These are phyloP conservation scores for Mycena galericulata DNA, from an alignment of 768 basidiomycete species.

Conservation along the genomic window DNA sequence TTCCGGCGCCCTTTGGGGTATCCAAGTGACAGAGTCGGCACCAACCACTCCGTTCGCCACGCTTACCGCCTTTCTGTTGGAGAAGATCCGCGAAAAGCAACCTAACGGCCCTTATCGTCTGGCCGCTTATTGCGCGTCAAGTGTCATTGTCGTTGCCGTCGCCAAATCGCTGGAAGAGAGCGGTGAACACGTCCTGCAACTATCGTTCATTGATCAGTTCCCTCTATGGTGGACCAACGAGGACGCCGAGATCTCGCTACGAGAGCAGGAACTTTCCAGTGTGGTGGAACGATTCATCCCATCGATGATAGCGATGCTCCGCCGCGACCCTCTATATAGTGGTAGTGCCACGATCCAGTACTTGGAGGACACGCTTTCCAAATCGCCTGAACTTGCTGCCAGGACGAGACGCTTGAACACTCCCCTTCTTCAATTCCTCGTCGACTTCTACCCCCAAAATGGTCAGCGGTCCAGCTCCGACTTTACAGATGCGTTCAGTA, in stretches of 20 bases:
- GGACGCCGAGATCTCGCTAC: not conserved
- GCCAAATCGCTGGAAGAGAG: constrained; percentile 11
- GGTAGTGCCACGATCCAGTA: not conserved
- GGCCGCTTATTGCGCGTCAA: not conserved
- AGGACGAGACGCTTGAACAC: not conserved
- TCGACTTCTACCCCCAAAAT: not conserved
- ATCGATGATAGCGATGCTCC: not conserved
- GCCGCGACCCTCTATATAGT: not conserved
- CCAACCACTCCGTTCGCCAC: not conserved
- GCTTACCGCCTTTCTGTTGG: not conserved
- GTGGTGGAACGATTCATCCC: not conserved
- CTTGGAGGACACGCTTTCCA: not conserved
- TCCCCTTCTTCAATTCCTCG: not conserved
- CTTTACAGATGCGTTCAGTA: not conserved
- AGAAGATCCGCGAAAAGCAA: constrained; percentile 2
- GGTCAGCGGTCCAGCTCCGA: not conserved
- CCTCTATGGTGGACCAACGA: not conserved
- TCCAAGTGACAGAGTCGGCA: not conserved
- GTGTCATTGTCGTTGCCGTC: not conserved
- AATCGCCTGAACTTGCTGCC: not conserved
- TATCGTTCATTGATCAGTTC: constrained; percentile 11
- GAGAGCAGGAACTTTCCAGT: not conserved
- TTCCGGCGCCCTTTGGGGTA: constrained; percentile 6
- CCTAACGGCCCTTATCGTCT: constrained; percentile 14
- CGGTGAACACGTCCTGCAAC: not conserved